phyloP scores from a whole-genome alignment of 139 green algal species.

The Gonium pectorale region DNA sequence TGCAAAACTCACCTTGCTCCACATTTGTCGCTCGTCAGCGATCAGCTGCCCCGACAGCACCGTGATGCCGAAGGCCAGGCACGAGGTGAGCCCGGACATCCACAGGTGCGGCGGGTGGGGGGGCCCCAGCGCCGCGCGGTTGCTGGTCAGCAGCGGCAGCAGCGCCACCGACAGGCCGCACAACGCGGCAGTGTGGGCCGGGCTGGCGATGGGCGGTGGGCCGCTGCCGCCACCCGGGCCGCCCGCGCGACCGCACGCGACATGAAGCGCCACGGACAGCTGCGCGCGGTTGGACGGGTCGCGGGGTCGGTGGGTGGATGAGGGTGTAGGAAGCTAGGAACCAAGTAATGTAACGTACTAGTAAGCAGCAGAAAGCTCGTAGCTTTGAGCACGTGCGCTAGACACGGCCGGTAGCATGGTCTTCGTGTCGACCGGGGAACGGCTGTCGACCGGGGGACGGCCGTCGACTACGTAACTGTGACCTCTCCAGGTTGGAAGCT shows the following conservation, averaged over 20 bases:
- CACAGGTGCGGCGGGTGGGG: slow-evolving; percentile 15
- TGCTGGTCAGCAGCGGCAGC: not conserved
- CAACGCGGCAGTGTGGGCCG: slow-evolving; percentile 17
- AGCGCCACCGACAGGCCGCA: slow-evolving; percentile 15
- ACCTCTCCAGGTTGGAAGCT: too few relatives aligned
- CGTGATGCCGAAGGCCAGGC: slow-evolving; percentile 1
- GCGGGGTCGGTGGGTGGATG: not conserved
- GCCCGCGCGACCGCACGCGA: not conserved
- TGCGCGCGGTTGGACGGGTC: not conserved
- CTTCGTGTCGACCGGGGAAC: too few relatives aligned
- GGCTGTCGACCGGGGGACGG: too few relatives aligned
- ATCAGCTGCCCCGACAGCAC: slow-evolving; percentile 8
- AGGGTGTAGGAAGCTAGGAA: not conserved
- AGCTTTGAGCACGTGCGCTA: not conserved
- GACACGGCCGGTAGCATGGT: too few relatives aligned
- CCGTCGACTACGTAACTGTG: too few relatives aligned
- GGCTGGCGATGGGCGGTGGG: not conserved
- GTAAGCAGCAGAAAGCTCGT: not conserved
- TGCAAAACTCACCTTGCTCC: slow-evolving; percentile 1
- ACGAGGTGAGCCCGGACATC: not conserved
- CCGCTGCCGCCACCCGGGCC: too few relatives aligned
- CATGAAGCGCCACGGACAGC: not conserved
- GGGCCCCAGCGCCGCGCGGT: slow-evolving; percentile 23
- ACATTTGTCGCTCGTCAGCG: not conserved
- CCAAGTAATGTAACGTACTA: not conserved